Evolutionary conservation across 164 flowering plant species (phyloP).

Genomic region (Chloranthus sessilifolius): DNA sequence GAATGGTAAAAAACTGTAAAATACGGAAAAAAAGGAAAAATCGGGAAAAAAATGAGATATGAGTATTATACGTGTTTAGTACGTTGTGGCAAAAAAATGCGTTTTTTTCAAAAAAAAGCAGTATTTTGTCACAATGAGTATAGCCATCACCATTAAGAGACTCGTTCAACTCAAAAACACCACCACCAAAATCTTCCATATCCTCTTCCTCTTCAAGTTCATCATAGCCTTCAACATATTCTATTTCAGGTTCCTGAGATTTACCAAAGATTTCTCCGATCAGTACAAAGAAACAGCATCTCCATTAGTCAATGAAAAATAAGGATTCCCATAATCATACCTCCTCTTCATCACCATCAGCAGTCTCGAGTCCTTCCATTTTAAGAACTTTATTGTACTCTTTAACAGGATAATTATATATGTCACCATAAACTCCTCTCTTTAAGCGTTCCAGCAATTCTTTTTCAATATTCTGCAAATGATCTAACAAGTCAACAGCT

Average conservation of each 20-base stretch:
- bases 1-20: too few relatives aligned
- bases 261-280: not conserved
- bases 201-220: slow-evolving; percentile 89
- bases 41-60: too few relatives aligned
- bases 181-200: slow-evolving; percentile 83
- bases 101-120: not conserved
- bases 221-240: slow-evolving; percentile 82
- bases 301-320: not conserved
- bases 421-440: slow-evolving; percentile 66
- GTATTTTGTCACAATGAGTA: slow-evolving; percentile 18
- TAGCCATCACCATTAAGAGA: slow-evolving; percentile 23
- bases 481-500: not conserved
- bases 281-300: not conserved
- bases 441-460: slow-evolving; percentile 78
- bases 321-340: slow-evolving; percentile 17
- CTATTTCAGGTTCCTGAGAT: slow-evolving; percentile 56
- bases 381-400: slow-evolving; percentile 46
- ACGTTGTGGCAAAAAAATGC: too few relatives aligned
- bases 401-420: slow-evolving; percentile 54
- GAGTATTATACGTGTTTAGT: too few relatives aligned
- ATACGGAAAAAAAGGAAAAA: too few relatives aligned
- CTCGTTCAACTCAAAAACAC: slow-evolving; percentile 29
- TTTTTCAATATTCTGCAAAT: slow-evolving; percentile 72
- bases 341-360: slow-evolving; percentile 33
- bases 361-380: slow-evolving; percentile 26